Conservation (phyloP, 352 stramenopile genomes). For the Peronospora belbahrii region DNA sequence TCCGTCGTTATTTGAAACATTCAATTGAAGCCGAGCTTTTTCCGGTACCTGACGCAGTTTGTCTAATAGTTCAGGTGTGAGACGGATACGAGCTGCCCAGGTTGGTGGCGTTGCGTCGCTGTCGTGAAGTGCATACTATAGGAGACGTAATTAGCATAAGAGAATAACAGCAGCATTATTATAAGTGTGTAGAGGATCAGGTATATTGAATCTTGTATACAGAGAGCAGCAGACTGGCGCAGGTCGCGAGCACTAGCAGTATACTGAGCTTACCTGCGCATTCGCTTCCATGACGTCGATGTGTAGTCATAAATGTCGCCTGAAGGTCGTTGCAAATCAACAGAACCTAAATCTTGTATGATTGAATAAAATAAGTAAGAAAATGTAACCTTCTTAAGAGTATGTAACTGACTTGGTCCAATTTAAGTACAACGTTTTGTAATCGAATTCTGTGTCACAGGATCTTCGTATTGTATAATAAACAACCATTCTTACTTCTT, state of each 20-base stretch:
- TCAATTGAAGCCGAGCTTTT: slow-evolving; percentile 20
- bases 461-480: no score
- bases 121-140: slow-evolving; percentile 67
- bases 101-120: slow-evolving; percentile 23
- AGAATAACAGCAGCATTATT: background rate
- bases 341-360: no score
- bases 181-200: background rate
- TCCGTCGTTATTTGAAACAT: slow-evolving; percentile 11
- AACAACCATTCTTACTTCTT: no score
- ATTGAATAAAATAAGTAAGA: no score
- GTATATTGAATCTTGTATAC: no score
- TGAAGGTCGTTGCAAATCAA: no score
- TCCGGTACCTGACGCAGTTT: slow-evolving; percentile 38
- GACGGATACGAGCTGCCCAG: slow-evolving; percentile 64
- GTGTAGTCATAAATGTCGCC: no score
- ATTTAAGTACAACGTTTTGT: no score
- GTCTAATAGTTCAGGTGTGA: slow-evolving; percentile 67
- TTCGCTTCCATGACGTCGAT: background rate
- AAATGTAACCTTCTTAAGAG: no score
- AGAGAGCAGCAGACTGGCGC: no score
- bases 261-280: background rate
- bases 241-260: background rate
- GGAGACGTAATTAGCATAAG: background rate
- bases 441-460: no score
- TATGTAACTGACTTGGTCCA: no score